Evolutionary conservation across 441 rosid genomes (phyloP).

Genomic region (Pelargonium cotyledonis): DNA sequence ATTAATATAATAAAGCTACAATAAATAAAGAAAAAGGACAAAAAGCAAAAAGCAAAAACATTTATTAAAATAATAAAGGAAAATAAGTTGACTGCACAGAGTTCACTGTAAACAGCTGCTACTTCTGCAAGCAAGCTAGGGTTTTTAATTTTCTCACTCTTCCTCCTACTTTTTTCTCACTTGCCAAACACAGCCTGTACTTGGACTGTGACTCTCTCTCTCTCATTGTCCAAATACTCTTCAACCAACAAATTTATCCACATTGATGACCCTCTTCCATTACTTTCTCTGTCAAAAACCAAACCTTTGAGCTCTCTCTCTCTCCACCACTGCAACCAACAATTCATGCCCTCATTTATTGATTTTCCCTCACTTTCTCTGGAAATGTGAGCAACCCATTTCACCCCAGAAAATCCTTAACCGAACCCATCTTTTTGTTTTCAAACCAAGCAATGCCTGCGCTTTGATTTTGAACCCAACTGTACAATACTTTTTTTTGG

Average conservation of each 20-base stretch:
- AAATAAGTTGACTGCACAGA: neutral
- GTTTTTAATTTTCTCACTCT: neutral
- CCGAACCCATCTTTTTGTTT: no score
- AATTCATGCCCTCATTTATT: neutral
- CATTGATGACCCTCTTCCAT: neutral
- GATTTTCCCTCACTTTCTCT: neutral
- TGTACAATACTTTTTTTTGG: neutral
- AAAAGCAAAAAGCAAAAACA: neutral
- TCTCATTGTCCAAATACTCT: no score
- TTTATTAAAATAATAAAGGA: neutral
- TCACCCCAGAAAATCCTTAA: neutral
- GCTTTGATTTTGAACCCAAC: neutral
- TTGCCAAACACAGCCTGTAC: slow-evolving; percentile 7
- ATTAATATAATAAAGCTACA: no score
- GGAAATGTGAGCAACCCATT: neutral
- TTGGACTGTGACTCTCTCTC: neutral
- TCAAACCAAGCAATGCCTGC: neutral
- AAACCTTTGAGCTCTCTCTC: neutral
- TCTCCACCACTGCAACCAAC: neutral
- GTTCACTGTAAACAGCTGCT: slow-evolving; percentile 1
- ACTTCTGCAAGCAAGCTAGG: neutral
- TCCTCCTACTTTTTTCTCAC: neutral
- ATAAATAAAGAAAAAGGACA: neutral
- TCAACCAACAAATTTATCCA: neutral
- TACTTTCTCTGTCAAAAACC: slow-evolving; percentile 2